A percentile compares a stretch with the other conserved stretches of the same genome.
Evolutionary conservation across 208 protist species (phyloP).

Genomic region (Naegleria gruberi): DNA sequence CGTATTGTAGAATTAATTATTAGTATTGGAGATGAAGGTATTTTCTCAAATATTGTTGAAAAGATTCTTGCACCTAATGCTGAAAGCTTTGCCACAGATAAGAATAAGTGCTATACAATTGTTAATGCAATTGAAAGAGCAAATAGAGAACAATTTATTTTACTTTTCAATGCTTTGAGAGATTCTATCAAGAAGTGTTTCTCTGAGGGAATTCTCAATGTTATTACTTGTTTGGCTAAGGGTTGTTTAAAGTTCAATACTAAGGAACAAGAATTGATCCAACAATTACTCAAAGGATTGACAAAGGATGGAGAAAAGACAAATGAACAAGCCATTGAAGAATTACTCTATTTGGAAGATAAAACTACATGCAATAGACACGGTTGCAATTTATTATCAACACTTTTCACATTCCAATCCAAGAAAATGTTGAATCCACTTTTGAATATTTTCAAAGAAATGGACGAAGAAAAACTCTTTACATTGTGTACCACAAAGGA

Average conservation of each 20-base stretch:
- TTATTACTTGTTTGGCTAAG: background rate
- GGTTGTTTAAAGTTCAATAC: background rate
- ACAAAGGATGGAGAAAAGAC: background rate
- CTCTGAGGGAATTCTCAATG: background rate
- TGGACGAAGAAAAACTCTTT: background rate
- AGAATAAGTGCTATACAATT: background rate
- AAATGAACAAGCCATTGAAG: background rate
- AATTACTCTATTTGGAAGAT: background rate
- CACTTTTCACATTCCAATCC: background rate
- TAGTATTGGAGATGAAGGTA: background rate
- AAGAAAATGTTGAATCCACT: background rate
- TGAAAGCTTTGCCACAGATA: background rate
- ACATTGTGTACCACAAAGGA: background rate
- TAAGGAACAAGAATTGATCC: background rate
- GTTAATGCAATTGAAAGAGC: background rate
- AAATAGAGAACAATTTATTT: background rate
- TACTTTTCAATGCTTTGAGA: background rate
- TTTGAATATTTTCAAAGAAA: background rate
- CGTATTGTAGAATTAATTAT: background rate
- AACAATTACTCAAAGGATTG: background rate
- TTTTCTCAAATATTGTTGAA: background rate
- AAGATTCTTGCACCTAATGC: background rate
- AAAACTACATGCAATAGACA: background rate
- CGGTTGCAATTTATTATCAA: background rate
- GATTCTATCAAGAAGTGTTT: background rate